Evolutionary conservation across 2,329 filamentous ascomycete species (phyloP).

Genomic region (Lomentospora prolificans): DNA sequence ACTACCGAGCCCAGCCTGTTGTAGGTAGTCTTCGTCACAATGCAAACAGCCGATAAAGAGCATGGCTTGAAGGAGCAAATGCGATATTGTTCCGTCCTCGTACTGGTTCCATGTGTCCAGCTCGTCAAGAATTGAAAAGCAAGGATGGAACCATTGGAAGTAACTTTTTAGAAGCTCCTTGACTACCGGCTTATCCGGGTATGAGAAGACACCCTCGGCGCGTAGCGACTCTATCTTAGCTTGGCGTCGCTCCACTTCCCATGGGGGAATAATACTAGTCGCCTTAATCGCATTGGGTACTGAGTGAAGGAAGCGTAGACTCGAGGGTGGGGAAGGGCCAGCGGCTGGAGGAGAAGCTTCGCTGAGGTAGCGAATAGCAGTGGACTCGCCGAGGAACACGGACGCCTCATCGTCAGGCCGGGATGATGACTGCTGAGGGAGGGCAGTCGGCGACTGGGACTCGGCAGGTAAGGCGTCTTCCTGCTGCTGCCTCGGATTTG

Average conservation of each 20-base stretch:
- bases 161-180: slow-evolving; percentile 37
- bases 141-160: slow-evolving; percentile 47
- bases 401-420: slow-evolving; percentile 13
- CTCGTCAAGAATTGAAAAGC: slow-evolving; percentile 43
- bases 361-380: slow-evolving; percentile 37
- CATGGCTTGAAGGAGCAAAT: slow-evolving; percentile 40
- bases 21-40: slow-evolving; percentile 35
- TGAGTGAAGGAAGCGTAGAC: slow-evolving; percentile 18
- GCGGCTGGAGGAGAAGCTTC: slow-evolving; percentile 20
- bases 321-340: slow-evolving; percentile 16
- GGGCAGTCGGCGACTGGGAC: background rate
- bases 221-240: slow-evolving; percentile 7
- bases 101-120: slow-evolving; percentile 29
- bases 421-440: background rate
- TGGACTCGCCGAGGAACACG: slow-evolving; percentile 36
- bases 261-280: slow-evolving; percentile 25
- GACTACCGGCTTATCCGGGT: slow-evolving; percentile 31
- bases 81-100: slow-evolving; percentile 31
- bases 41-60: slow-evolving; percentile 45
- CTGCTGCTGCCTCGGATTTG: background rate
- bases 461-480: background rate
- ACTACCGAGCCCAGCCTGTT: slow-evolving; percentile 33
- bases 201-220: slow-evolving; percentile 25
- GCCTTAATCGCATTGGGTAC: slow-evolving; percentile 22
- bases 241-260: slow-evolving; percentile 27